A percentile compares a stretch with the other conserved stretches of the same genome.
phyloP scores from a whole-genome alignment of 2,329 filamentous ascomycete genomes.

The Cytospora paraplurivora region DNA sequence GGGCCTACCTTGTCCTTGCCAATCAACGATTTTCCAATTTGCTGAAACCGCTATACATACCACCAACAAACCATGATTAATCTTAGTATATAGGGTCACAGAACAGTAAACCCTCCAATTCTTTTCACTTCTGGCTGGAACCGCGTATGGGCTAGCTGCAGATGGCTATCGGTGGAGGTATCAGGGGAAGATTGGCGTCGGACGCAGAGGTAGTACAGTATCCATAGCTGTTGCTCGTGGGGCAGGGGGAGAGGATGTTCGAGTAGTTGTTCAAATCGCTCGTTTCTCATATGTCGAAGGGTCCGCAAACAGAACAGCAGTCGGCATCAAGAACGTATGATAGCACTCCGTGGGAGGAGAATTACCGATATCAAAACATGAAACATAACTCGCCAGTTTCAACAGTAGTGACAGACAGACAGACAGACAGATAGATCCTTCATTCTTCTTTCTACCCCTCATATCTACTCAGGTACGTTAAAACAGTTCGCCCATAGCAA shows the following conservation, averaged over 20 bases:
- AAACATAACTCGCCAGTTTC: background rate
- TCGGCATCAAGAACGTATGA: background rate
- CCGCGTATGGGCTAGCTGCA: background rate
- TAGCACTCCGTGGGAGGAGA: background rate
- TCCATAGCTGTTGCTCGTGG: slow-evolving; percentile 10
- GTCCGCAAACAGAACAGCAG: background rate
- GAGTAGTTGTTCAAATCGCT: slow-evolving; percentile 9
- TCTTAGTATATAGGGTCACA: slow-evolving; percentile 19
- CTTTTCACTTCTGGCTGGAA: background rate
- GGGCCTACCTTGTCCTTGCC: slow-evolving; percentile 11
- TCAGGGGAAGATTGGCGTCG: background rate
- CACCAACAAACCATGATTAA: slow-evolving; percentile 17
- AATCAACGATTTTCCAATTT: background rate
- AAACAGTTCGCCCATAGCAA: background rate
- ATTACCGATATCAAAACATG: background rate
- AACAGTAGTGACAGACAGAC: background rate
- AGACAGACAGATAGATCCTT: background rate
- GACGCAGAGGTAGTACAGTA: background rate
- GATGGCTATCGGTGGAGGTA: background rate
- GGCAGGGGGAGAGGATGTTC: slow-evolving; percentile 1
- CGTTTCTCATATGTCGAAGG: background rate
- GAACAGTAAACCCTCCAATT: slow-evolving; percentile 4
- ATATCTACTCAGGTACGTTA: background rate
- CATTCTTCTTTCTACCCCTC: background rate
- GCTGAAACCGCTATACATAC: background rate